Conservation (phyloP, 164 flowering plant genomes). For the Aristolochia fimbriata region DNA sequence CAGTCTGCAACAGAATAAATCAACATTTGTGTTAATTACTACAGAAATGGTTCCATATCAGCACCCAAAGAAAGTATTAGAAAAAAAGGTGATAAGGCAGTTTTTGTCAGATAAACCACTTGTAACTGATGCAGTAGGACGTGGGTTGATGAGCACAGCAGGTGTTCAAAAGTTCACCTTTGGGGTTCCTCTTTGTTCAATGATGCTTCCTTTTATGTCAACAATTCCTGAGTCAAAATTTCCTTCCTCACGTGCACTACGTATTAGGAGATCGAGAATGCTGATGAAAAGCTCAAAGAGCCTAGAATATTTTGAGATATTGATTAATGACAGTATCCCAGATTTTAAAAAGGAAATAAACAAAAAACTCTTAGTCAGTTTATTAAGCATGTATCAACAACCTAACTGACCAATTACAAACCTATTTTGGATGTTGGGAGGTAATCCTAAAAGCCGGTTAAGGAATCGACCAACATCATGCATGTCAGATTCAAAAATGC, state of each 20-base stretch:
- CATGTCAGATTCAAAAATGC: constrained; percentile 95
- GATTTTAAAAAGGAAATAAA: not conserved
- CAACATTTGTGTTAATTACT: constrained; percentile 2
- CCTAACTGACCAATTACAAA: constrained; percentile 13
- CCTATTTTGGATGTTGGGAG: constrained; percentile 97
- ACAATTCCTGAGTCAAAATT: constrained; percentile 93
- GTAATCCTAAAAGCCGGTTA: constrained; percentile 84
- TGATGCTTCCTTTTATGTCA: constrained; percentile 68
- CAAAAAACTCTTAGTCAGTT: not conserved
- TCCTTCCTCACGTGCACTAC: constrained; percentile 86
- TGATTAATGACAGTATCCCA: not conserved
- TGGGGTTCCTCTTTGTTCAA: constrained; percentile 64
- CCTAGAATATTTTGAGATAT: constrained; percentile 31
- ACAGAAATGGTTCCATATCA: not conserved
- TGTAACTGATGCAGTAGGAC: too few species aligned
- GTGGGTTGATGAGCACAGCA: not conserved
- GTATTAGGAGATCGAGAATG: constrained; percentile 72
- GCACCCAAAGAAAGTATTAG: not conserved
- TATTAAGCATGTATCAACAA: not conserved
- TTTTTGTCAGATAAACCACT: too few species aligned
- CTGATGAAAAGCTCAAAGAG: constrained; percentile 82
- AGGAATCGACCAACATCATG: constrained; percentile 97
- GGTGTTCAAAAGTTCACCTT: constrained; percentile 40
- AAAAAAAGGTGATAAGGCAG: not conserved
- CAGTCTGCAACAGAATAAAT: constrained; percentile 53